Base-by-base conservation (phyloP, 306 rosid species). In the Nissolia schottii region DNA sequence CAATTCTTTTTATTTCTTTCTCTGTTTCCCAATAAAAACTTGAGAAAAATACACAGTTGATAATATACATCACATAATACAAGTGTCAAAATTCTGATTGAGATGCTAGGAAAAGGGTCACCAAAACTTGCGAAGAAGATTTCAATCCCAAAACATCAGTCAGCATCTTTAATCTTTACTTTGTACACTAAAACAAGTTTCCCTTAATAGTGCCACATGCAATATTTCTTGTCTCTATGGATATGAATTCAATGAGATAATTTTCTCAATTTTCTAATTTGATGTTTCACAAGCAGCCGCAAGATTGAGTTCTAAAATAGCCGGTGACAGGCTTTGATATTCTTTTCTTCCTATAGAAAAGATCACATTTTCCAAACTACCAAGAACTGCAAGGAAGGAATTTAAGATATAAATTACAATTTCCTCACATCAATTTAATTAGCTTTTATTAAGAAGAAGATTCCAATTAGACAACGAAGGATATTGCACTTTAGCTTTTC, bases 321-420 rank as follows among this genome's bases (percentile, higher is more conserved):
- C 50, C 55, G n/a, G 63, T 58, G 43, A 29, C 64, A 61, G 3
- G 15, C 14, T 9, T 48, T 20, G 3, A 60, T 63, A 72, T 79
- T 79, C 78, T 72, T 79, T 79, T 46, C 82, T 72, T 78, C 37
- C 18, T 28, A 6, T 18, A 71, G 2, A 63, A 32, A 54, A 64
- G 53, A 70, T 49, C 15, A 23, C 8, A 19, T 49, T 19, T n/a
- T n/a, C n/a, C n/a, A n/a, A n/a, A n/a, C n/a, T n/a, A n/a, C n/a
- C n/a, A n/a, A n/a, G n/a, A n/a, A n/a, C n/a, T 18, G 55, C 4
- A 49, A 49, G 55, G 55, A 49, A 49, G 27, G 55, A 18, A 49
- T 49, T 16, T 45, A 15, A 14, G 2, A 23, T 34, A 19, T 58
- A 38, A 56, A 28, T 14, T 12, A 25, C 14, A 31, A 51, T 37